Percentiles rank a stretch among this genome's conserved stretches.
Evolutionary conservation across 78 protist species (phyloP).

Genomic region (Capsaspora owczarzaki): DNA sequence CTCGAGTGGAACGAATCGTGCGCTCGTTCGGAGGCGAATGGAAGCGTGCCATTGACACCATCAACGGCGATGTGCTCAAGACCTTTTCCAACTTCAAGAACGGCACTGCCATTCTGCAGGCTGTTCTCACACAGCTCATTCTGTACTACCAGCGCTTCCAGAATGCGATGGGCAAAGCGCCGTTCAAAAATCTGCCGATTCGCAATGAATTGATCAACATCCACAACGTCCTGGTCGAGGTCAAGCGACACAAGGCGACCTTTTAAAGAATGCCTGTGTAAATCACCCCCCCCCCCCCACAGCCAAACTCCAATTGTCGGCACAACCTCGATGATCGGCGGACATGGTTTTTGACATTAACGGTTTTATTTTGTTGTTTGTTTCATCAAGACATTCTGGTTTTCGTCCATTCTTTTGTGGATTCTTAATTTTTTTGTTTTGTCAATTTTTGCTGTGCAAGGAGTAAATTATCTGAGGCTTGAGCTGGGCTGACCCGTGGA

Average conservation of each 20-base stretch:
- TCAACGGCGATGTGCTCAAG: neutral
- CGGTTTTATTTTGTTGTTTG: no score
- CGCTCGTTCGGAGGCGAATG: neutral
- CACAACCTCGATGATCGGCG: no score
- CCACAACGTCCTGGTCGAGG: slow-evolving; percentile 4
- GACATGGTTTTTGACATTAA: no score
- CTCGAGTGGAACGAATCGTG: neutral
- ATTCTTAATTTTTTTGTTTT: no score
- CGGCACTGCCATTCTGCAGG: slow-evolving; percentile 1
- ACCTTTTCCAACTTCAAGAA: neutral
- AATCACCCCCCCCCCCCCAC: no score
- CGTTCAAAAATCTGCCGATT: neutral
- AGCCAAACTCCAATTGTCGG: no score
- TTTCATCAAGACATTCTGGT: no score
- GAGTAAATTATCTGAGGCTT: neutral
- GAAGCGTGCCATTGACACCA: neutral
- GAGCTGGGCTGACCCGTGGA: neutral
- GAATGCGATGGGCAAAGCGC: neutral
- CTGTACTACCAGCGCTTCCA: slow-evolving; percentile 5
- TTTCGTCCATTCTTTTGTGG: no score
- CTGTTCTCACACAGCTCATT: slow-evolving; percentile 4
- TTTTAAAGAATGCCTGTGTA: no score
- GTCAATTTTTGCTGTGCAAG: neutral
- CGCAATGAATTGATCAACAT: neutral
- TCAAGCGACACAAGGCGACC: neutral